Conservation (phyloP, 768 basidiomycete species). For the Termitomyces sp. region DNA sequence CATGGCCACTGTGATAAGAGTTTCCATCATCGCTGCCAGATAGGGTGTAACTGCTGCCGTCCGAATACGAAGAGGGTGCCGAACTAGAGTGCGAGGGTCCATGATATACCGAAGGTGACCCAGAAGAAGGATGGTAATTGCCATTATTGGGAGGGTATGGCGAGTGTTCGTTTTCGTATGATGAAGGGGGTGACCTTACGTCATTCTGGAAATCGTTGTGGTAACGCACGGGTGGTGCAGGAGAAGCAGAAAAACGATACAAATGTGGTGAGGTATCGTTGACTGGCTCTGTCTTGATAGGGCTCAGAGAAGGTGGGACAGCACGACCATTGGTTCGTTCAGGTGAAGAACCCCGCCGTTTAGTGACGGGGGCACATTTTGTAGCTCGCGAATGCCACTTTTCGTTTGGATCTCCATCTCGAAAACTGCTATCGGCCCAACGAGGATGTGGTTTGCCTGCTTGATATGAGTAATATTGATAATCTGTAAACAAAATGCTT, state of each 20-base stretch:
- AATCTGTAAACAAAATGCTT: constrained; percentile 10
- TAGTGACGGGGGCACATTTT: constrained; percentile 52
- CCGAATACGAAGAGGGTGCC: constrained; percentile 34
- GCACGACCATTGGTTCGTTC: constrained; percentile 35
- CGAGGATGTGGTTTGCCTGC: constrained; percentile 84
- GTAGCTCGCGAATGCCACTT: constrained; percentile 85
- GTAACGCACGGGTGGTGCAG: constrained; percentile 51
- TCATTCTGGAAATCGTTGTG: constrained; percentile 50
- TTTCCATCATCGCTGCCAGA: constrained; percentile 38
- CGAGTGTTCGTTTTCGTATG: constrained; percentile 35
- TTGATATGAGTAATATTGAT: constrained; percentile 1
- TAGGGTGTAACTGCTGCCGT: constrained; percentile 32
- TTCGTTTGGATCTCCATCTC: constrained; percentile 77
- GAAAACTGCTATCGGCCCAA: constrained; percentile 78
- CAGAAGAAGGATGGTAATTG: constrained; percentile 17
- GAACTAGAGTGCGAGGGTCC: constrained; percentile 19
- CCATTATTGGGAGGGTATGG: constrained; percentile 16
- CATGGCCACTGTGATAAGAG: constrained; percentile 33
- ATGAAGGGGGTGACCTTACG: constrained; percentile 33
- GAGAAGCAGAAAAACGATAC: constrained; percentile 70
- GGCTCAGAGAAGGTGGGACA: constrained; percentile 46
- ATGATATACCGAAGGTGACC: constrained; percentile 25
- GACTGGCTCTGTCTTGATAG: constrained; percentile 65
- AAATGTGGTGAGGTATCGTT: constrained; percentile 50
- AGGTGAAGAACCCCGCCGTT: constrained; percentile 35